Evolutionary conservation across 257 asterid genomes (phyloP), one percentile per base, ranked within the genome.

Genomic region (Nicotiana paniculata): DNA sequence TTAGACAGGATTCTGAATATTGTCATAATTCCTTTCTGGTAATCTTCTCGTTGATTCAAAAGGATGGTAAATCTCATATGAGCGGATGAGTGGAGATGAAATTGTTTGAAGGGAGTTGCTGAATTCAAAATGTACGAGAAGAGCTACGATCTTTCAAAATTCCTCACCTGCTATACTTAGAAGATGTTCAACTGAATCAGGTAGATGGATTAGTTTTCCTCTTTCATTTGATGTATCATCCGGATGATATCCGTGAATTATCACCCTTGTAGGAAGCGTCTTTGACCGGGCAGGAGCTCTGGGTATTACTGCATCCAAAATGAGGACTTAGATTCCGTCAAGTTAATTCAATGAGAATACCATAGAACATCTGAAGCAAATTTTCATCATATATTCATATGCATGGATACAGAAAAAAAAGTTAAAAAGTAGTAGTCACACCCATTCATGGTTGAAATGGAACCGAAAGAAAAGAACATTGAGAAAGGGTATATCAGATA

Each of bases 211-310:
- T 65, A 96, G 93, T 86, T 88, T 91, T 70, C 80, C 84, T 85
- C 90, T 91, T 80, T 87, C 91, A 57, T 72, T 84, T 70, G 82
- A 83, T 75, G 85, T 90, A 85, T 83, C 83, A 85, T 89, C 91
- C 83, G 97, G 97, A 81, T 90, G 96, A 87, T 94, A 92, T 64
- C 96, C 97, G 82, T 96, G 97, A 82, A 96, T 93, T 83, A 90
- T 86, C 77, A 96, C 93, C 86, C 99, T 89, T 83, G 79, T 82
- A 1, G 91, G 90, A 80, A 84, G 86, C 53, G 62, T 77, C 59
- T 89, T 85, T 59, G 88, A 54, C 77, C 62, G 81, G 79, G 80
- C 77, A 77, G 77, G 58, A 74, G 72, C 75, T 55, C 86, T 37
- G 67, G 51, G 79, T 86, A 24, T 6, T 0, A 12, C 79, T 72